Evolutionary conservation across 2,329 filamentous ascomycete genomes (phyloP).

Genomic region (Mycosphaerella sp.): DNA sequence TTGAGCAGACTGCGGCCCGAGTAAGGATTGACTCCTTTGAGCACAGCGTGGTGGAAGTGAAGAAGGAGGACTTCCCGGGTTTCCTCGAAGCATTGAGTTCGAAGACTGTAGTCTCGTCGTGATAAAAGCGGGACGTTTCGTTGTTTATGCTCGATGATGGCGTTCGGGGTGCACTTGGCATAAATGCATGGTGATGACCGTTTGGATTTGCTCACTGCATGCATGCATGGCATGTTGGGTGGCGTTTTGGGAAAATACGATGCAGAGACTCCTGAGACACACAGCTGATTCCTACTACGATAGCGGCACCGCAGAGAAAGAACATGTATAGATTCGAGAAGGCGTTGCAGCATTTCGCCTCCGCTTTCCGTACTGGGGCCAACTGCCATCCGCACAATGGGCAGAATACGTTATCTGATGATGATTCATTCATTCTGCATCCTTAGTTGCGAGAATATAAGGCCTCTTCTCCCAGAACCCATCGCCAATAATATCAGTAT

Average conservation of each 20-base stretch:
- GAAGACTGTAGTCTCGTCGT: constrained; percentile 68
- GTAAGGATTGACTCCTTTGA: constrained; percentile 96
- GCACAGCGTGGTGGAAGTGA: constrained; percentile 95
- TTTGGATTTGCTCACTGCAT: neutral
- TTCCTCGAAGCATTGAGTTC: constrained; percentile 90
- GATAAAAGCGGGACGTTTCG: neutral
- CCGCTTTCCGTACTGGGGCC: too few species aligned
- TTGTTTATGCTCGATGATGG: constrained; percentile 7
- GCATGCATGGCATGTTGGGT: neutral
- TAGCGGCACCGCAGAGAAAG: neutral
- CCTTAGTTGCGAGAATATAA: constrained; percentile 51
- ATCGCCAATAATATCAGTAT: constrained; percentile 91
- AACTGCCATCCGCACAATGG: too few species aligned
- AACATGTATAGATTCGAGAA: constrained; percentile 6
- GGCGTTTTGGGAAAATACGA: neutral
- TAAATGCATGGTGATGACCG: too few species aligned
- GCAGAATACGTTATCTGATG: neutral
- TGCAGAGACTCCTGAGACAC: constrained; percentile 4
- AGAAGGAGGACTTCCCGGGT: constrained; percentile 83
- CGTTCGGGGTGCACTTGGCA: neutral
- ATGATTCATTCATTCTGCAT: constrained; percentile 4
- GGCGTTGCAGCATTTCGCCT: neutral
- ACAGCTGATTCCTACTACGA: constrained; percentile 5
- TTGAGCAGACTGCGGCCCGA: constrained; percentile 80
- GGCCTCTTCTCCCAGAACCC: constrained; percentile 86